A percentile compares a stretch with the other conserved stretches of the same genome.
Conservation (phyloP, 108 stramenopile species). For the Skeletonema costatum region DNA sequence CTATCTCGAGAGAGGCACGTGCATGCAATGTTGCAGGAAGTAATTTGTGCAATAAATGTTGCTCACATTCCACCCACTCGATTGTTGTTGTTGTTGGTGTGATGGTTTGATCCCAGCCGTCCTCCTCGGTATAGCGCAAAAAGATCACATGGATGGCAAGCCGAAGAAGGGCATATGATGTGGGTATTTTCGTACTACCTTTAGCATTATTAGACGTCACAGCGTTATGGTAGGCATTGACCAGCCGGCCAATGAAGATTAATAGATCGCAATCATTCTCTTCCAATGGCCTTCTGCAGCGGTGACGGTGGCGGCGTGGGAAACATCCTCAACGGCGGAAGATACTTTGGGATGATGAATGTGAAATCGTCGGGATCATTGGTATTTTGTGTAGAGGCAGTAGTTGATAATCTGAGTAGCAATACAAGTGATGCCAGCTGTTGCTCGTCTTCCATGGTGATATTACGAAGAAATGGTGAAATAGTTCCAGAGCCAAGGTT, state of each 20-base stretch:
- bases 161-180: slow-evolving; percentile 9
- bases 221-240: slow-evolving; percentile 10
- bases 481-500: too few species aligned
- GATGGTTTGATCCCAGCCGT: not conserved
- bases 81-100: not conserved
- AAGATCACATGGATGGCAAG: slow-evolving; percentile 21
- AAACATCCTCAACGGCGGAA: not conserved
- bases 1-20: not conserved
- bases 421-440: slow-evolving; percentile 31
- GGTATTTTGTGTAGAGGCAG: not conserved
- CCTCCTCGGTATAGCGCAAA: slow-evolving; percentile 11
- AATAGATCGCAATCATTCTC: slow-evolving; percentile 25
- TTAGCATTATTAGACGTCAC: not conserved
- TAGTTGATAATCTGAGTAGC: slow-evolving; percentile 13
- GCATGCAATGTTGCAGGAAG: not conserved
- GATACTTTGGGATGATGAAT: not conserved
- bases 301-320: not conserved
- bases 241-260: slow-evolving; percentile 21
- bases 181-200: not conserved
- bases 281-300: slow-evolving; percentile 23
- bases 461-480: not conserved
- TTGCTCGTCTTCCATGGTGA: slow-evolving; percentile 17
- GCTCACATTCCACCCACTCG: slow-evolving; percentile 22
- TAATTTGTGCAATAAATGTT: slow-evolving; percentile 1
- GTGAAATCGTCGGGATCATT: not conserved